These are phyloP conservation scores for Kwoniella shivajii DNA, from an alignment of 1,284 basidiomycete genomes.

Conservation along the genomic window DNA sequence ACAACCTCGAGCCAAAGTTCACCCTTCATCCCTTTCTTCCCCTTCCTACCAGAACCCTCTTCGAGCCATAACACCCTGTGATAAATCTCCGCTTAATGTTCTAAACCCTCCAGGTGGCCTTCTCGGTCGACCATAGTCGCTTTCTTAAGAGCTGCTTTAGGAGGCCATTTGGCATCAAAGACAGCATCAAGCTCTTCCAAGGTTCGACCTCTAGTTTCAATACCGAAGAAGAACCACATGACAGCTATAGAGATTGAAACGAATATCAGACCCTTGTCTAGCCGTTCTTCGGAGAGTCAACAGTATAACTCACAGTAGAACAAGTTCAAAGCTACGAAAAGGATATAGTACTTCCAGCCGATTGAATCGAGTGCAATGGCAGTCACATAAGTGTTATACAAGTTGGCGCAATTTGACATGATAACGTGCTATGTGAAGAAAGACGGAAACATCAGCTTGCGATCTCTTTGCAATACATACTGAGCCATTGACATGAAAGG, in stretches of 20 bases:
- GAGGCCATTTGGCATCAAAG: slow-evolving; percentile 24
- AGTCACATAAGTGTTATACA: slow-evolving; percentile 30
- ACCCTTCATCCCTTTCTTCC: no score
- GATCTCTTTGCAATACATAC: no score
- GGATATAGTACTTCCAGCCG: slow-evolving; percentile 22
- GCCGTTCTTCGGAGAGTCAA: background rate
- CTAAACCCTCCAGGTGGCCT: slow-evolving; percentile 11
- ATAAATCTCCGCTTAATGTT: background rate
- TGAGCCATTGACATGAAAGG: no score
- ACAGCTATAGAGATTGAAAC: slow-evolving; percentile 2
- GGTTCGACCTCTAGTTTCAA: slow-evolving; percentile 24
- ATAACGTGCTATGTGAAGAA: slow-evolving; percentile 16
- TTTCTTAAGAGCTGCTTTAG: slow-evolving; percentile 20
- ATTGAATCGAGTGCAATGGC: slow-evolving; percentile 18
- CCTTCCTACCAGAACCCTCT: no score
- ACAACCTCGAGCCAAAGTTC: no score
- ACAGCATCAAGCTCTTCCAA: slow-evolving; percentile 24
- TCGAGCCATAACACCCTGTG: no score
- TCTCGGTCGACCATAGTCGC: slow-evolving; percentile 14
- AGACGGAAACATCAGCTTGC: background rate
- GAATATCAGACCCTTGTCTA: background rate
- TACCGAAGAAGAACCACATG: slow-evolving; percentile 23
- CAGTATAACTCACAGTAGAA: slow-evolving; percentile 16
- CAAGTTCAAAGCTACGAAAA: slow-evolving; percentile 25
- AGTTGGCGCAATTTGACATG: slow-evolving; percentile 21